phyloP scores from a whole-genome alignment of 768 basidiomycete genomes.

The Pleurotus giganteus region DNA sequence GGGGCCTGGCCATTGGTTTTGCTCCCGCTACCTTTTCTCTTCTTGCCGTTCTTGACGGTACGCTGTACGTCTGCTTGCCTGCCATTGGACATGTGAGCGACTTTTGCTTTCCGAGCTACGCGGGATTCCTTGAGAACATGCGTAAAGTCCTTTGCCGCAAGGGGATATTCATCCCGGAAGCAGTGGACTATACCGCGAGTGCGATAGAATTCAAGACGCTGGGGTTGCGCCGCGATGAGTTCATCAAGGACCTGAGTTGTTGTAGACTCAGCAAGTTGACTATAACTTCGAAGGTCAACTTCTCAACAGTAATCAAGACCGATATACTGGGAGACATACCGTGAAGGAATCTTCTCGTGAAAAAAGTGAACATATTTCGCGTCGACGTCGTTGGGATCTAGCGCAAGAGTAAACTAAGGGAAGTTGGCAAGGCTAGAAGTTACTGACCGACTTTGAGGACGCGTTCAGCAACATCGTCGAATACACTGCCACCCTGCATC shows the following conservation, averaged over 20 bases:
- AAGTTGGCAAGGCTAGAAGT: background rate
- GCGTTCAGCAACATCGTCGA: slow-evolving; percentile 88
- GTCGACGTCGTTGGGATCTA: slow-evolving; percentile 76
- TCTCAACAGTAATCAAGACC: slow-evolving; percentile 1
- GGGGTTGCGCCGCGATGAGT: slow-evolving; percentile 70
- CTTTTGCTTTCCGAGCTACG: slow-evolving; percentile 61
- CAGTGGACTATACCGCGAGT: slow-evolving; percentile 90
- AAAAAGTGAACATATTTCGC: slow-evolving; percentile 92
- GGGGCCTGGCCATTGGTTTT: slow-evolving; percentile 65
- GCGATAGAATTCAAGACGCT: slow-evolving; percentile 80
- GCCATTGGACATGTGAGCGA: slow-evolving; percentile 35
- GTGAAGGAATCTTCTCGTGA: slow-evolving; percentile 92
- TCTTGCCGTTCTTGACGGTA: slow-evolving; percentile 42
- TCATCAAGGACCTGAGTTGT: slow-evolving; percentile 76
- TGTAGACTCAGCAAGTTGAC: slow-evolving; percentile 84
- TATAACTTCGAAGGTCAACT: slow-evolving; percentile 28
- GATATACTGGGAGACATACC: slow-evolving; percentile 43
- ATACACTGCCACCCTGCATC: slow-evolving; percentile 91
- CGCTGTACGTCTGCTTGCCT: slow-evolving; percentile 33
- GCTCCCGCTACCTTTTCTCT: slow-evolving; percentile 47
- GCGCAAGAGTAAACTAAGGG: background rate
- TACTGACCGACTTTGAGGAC: slow-evolving; percentile 63
- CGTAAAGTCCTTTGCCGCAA: slow-evolving; percentile 80
- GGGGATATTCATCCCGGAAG: slow-evolving; percentile 79
- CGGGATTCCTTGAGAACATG: slow-evolving; percentile 77